Conservation (phyloP, 2,329 filamentous ascomycete species). For the Mariannaea sp. region DNA sequence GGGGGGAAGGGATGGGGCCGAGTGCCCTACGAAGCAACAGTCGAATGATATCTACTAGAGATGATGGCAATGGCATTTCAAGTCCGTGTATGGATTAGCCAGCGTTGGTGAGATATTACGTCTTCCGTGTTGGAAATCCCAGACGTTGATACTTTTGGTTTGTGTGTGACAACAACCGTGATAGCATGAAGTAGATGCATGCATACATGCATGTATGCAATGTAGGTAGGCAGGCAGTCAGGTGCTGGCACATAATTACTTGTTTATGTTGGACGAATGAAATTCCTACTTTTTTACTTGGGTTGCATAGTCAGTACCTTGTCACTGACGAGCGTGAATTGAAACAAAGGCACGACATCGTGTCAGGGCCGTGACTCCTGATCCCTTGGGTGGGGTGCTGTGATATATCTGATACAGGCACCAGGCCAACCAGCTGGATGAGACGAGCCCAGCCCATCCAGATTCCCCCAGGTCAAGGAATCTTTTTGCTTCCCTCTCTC, state of each 20-base stretch:
- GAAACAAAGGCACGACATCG: conserved; percentile 7
- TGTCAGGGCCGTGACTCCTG: background rate
- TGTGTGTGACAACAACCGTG: background rate
- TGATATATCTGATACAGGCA: conserved; percentile 34
- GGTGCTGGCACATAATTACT: too few species aligned
- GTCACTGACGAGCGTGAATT: too few species aligned
- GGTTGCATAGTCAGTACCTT: too few species aligned
- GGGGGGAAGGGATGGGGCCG: conserved; percentile 24
- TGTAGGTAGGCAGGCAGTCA: too few species aligned
- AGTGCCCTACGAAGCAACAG: conserved; percentile 22
- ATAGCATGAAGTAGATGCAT: too few species aligned
- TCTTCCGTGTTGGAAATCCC: background rate
- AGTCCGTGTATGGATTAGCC: background rate
- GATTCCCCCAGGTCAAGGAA: conserved; percentile 6
- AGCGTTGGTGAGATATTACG: background rate
- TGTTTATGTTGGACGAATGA: too few species aligned
- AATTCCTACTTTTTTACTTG: too few species aligned
- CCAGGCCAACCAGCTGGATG: conserved; percentile 15
- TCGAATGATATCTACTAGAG: conserved; percentile 35
- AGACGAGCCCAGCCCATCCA: background rate
- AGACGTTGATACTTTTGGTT: background rate
- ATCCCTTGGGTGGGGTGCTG: background rate
- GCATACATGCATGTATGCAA: too few species aligned
- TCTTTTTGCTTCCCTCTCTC: background rate
- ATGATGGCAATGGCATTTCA: conserved; percentile 28